Base-by-base conservation (phyloP, 2,329 filamentous ascomycete genomes). In the Fusarium bactridioides region DNA sequence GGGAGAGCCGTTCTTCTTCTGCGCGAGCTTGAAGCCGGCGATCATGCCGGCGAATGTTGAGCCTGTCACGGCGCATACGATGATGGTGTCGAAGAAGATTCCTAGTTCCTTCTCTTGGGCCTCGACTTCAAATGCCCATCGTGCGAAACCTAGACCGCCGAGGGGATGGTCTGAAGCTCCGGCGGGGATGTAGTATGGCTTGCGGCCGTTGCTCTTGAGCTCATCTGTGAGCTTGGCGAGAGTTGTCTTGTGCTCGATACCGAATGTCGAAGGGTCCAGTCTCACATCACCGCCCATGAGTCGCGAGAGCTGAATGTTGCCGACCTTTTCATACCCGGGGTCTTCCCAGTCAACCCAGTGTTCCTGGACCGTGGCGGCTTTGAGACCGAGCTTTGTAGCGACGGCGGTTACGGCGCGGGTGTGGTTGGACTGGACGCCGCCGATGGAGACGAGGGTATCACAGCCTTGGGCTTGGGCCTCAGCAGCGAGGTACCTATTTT, bases 21-120 rank as follows among this genome's bases (percentile, higher is more conserved):
- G 84, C 5, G 87, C 82, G 29, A 92, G 83, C 82, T 92, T 92
- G 80, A 93, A 93, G 0, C 92, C 92, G 0, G 91, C 91, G 13
- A 94, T 85, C 85, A 94, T 92, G 13, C 92, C 92, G 2, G 89
- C 92, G 78, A 92, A 86, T 3, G 92, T 93, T 10, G 87, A 90
- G 8, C 92, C 92, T 1, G 91, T 93, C 4, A 93, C 92, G 23
- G 89, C 90, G 78, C 91, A 93, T 13, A 92, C 91, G 60, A 93
- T 81, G 12, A 93, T 77, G 2, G 87, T 90, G 75, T 92, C 90
- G 79, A 92, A 93, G 79, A 91, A 91, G 16, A 92, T 76, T 1
- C 89, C 90, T 31, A 89, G 72, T 70, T 86, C 83, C 69, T 83
- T 81, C 80, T 93, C 91, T 80, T 93, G 91, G 69, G 84, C 83